Conservation (phyloP, 2,329 filamentous ascomycete genomes). For the Cladosporium colombiae region DNA sequence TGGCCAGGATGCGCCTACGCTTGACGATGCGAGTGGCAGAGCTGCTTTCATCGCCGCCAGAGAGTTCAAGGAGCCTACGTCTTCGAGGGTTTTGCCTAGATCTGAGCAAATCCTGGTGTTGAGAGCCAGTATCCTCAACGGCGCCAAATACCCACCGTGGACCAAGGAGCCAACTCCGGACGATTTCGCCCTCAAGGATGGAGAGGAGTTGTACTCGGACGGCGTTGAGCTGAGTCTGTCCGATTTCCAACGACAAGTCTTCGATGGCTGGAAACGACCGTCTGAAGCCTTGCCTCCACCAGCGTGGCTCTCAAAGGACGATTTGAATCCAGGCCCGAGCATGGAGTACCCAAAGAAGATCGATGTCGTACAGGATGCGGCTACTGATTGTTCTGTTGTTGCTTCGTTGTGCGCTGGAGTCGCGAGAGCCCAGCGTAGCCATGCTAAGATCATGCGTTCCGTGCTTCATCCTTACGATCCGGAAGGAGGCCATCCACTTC, state of each 20-base stretch:
- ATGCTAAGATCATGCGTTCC: slow-evolving; percentile 70
- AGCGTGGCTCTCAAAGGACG: slow-evolving; percentile 38
- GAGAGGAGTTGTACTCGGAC: slow-evolving; percentile 65
- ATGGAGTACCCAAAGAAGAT: slow-evolving; percentile 63
- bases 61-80: slow-evolving; percentile 51
- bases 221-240: slow-evolving; percentile 71
- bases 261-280: slow-evolving; percentile 81
- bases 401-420: slow-evolving; percentile 86
- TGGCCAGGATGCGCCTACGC: neutral
- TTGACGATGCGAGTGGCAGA: slow-evolving; percentile 12
- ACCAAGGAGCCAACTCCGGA: slow-evolving; percentile 58
- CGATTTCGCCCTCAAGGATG: slow-evolving; percentile 61
- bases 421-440: slow-evolving; percentile 67
- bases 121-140: slow-evolving; percentile 77
- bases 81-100: slow-evolving; percentile 65
- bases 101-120: slow-evolving; percentile 75
- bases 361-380: slow-evolving; percentile 92
- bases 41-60: slow-evolving; percentile 31
- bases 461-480: slow-evolving; percentile 76
- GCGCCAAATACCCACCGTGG: slow-evolving; percentile 85
- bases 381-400: slow-evolving; percentile 95
- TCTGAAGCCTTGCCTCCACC: slow-evolving; percentile 61
- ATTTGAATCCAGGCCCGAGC: slow-evolving; percentile 43
- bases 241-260: slow-evolving; percentile 69
- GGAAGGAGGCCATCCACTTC: slow-evolving; percentile 55